These are phyloP conservation scores for Fusarium brevicatenulatum DNA, from an alignment of 2,329 filamentous ascomycete species.

Conservation along the genomic window DNA sequence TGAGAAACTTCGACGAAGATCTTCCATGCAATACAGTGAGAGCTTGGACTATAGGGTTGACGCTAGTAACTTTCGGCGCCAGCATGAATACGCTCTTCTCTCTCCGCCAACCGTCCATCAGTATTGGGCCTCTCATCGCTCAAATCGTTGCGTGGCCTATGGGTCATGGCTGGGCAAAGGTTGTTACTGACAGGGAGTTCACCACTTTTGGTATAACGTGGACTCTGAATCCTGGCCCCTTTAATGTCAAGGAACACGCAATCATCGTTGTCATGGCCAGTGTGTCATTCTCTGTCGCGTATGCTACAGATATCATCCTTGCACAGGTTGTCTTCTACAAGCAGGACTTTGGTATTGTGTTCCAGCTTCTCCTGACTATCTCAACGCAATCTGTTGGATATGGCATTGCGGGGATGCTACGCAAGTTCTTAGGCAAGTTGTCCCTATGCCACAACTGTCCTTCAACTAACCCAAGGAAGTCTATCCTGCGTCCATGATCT, in stretches of 20 bases:
- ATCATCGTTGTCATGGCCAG: conserved; percentile 78
- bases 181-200: conserved; percentile 62
- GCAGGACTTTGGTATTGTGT: conserved; percentile 72
- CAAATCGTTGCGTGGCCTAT: conserved; percentile 73
- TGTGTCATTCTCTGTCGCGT: conserved; percentile 75
- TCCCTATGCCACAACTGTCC: fast-evolving
- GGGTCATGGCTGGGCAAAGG: conserved; percentile 68
- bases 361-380: conserved; percentile 73
- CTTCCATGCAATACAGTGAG: conserved; percentile 73
- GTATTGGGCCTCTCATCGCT: conserved; percentile 68
- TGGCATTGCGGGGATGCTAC: conserved; percentile 74
- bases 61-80: conserved; percentile 65
- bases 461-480: conserved; percentile 51
- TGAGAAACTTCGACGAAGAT: conserved; percentile 72
- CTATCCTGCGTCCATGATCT: conserved; percentile 77
- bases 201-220: conserved; percentile 63
- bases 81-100: conserved; percentile 73
- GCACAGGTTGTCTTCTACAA: conserved; percentile 78
- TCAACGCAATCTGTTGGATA: conserved; percentile 77
- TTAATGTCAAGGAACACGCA: conserved; percentile 76
- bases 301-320: conserved; percentile 78
- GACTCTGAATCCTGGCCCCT: conserved; percentile 73
- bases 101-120: conserved; percentile 69
- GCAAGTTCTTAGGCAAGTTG: conserved; percentile 67
- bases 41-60: conserved; percentile 71